A percentile compares a stretch with the other conserved stretches of the same genome.
phyloP scores from a whole-genome alignment of 1,284 basidiomycete species.

The Ceratobasidium papillatum region DNA sequence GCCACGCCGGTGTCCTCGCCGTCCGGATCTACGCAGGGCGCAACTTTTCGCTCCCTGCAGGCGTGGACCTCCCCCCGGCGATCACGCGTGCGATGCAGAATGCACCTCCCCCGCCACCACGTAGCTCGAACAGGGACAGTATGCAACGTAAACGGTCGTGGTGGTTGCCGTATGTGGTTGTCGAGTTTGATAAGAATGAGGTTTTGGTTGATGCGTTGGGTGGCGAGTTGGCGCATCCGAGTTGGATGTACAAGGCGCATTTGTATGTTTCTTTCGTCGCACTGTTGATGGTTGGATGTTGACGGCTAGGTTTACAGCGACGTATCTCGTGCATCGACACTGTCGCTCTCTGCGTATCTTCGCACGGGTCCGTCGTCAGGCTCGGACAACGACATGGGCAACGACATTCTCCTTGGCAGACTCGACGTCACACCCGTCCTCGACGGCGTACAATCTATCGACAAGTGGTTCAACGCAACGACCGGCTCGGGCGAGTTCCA shows the following conservation, averaged over 20 bases:
- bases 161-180: slow-evolving; percentile 97
- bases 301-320: slow-evolving; percentile 61
- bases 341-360: slow-evolving; percentile 88
- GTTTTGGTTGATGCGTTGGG: slow-evolving; percentile 95
- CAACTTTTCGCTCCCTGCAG: slow-evolving; percentile 76
- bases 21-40: slow-evolving; percentile 89
- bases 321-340: slow-evolving; percentile 89
- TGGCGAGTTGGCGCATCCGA: slow-evolving; percentile 78
- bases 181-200: slow-evolving; percentile 99
- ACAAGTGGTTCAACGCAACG: slow-evolving; percentile 90
- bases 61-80: slow-evolving; percentile 81
- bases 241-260: slow-evolving; percentile 97
- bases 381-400: slow-evolving; percentile 82
- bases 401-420: slow-evolving; percentile 89
- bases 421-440: slow-evolving; percentile 91
- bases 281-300: slow-evolving; percentile 18
- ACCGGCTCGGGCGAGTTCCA: slow-evolving; percentile 92
- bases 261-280: slow-evolving; percentile 69
- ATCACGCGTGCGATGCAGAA: slow-evolving; percentile 82
- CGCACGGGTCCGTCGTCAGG: slow-evolving; percentile 72
- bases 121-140: slow-evolving; percentile 74
- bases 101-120: slow-evolving; percentile 59
- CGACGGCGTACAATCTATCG: slow-evolving; percentile 67
- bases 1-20: slow-evolving; percentile 78
- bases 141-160: slow-evolving; percentile 90